Conservation (phyloP, 345 rosid genomes). For the Eutrema japonicum region DNA sequence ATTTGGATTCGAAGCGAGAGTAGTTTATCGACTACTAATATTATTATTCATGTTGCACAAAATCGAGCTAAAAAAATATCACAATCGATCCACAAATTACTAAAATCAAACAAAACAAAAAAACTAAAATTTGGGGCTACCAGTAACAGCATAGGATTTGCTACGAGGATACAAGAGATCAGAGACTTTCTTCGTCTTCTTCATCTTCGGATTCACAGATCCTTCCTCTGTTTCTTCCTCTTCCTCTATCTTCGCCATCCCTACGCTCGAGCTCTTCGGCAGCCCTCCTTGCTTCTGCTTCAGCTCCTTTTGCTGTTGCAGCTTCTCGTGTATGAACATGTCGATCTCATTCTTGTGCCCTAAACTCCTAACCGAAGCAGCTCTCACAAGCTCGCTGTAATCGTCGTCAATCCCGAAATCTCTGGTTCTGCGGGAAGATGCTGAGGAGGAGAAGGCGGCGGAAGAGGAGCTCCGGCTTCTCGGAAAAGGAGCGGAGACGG, state of each 20-base stretch:
- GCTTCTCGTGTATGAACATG: slow-evolving; percentile 48
- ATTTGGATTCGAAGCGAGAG: not conserved
- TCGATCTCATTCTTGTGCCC: slow-evolving; percentile 63
- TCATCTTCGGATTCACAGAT: slow-evolving; percentile 42
- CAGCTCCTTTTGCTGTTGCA: slow-evolving; percentile 15
- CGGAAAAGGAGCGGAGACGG: slow-evolving; percentile 45
- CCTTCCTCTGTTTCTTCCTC: slow-evolving; percentile 46
- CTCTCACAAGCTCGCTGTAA: slow-evolving; percentile 64
- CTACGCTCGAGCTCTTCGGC: slow-evolving; percentile 59
- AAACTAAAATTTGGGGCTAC: slow-evolving; percentile 30
- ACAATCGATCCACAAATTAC: slow-evolving; percentile 20
- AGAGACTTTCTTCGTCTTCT: slow-evolving; percentile 38
- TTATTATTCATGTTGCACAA: slow-evolving; percentile 14
- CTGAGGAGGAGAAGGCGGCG: slow-evolving; percentile 42
- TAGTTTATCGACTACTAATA: not conserved
- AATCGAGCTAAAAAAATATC: slow-evolving; percentile 4
- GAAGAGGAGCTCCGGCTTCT: slow-evolving; percentile 63
- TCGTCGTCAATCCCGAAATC: slow-evolving; percentile 55
- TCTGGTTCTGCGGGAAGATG: slow-evolving; percentile 34
- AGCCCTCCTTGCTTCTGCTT: slow-evolving; percentile 39
- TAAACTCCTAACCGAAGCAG: slow-evolving; percentile 59
- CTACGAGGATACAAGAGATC: slow-evolving; percentile 50
- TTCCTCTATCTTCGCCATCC: slow-evolving; percentile 68
- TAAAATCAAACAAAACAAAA: slow-evolving; percentile 4
- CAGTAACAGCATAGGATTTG: slow-evolving; percentile 52